Evolutionary conservation across 768 basidiomycete genomes (phyloP).

Genomic region (Leccinum boreale): DNA sequence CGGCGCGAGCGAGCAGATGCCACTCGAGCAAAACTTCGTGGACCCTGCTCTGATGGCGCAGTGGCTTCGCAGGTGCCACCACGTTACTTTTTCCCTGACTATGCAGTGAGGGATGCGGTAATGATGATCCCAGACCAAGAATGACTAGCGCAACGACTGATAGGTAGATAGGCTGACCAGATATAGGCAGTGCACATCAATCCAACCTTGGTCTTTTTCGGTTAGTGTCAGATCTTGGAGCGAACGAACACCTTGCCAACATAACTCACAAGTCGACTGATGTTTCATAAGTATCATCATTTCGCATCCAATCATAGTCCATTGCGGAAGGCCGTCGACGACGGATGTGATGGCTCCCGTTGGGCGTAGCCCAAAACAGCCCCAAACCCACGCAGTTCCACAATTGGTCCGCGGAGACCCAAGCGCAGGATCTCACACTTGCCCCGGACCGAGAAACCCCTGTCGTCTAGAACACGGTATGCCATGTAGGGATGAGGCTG

Average conservation of each 20-base stretch:
- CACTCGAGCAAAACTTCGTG: constrained; percentile 9
- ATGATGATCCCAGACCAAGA: constrained; percentile 12
- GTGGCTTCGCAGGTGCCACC: constrained; percentile 2
- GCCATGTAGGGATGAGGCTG: not conserved
- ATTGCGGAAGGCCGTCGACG: constrained; percentile 24
- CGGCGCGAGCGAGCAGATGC: constrained; percentile 2
- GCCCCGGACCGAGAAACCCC: constrained; percentile 4
- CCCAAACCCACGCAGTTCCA: constrained; percentile 14
- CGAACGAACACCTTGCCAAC: constrained; percentile 8
- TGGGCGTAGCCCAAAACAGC: constrained; percentile 11
- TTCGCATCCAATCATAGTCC: constrained; percentile 9
- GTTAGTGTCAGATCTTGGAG: constrained; percentile 5
- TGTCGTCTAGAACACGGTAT: not conserved
- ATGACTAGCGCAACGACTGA: not conserved
- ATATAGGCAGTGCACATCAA: constrained; percentile 18
- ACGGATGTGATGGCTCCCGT: constrained; percentile 17
- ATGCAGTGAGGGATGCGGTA: constrained; percentile 18
- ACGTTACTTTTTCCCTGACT: constrained; percentile 21
- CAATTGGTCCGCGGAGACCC: constrained; percentile 25
- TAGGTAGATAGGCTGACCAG: constrained; percentile 9
- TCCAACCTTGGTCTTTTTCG: constrained; percentile 2
- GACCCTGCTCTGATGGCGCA: constrained; percentile 11
- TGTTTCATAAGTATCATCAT: constrained; percentile 22
- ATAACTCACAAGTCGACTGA: constrained; percentile 8
- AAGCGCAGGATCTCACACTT: constrained; percentile 5